Evolutionary conservation across 192 early-diverging fungal species (phyloP).

Genomic region (Coemansia sp.): DNA sequence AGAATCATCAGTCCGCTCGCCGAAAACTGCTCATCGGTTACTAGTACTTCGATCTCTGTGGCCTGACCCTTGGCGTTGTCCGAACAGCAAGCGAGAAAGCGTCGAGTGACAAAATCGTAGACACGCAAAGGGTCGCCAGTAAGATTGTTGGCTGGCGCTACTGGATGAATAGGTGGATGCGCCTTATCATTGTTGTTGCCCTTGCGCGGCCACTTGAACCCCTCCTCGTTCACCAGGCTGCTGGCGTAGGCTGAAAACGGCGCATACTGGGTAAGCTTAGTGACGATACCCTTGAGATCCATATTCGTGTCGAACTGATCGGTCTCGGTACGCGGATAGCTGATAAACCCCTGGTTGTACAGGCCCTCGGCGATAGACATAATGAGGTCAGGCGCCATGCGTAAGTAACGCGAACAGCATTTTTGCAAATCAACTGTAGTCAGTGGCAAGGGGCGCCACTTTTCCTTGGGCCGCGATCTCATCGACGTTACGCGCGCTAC

Average conservation of each 20-base stretch:
- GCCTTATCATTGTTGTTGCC: constrained; percentile 93
- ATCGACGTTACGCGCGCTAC: constrained; percentile 63
- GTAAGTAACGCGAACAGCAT: constrained; percentile 65
- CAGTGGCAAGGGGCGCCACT: constrained; percentile 89
- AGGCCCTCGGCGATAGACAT: constrained; percentile 88
- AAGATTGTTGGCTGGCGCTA: constrained; percentile 56
- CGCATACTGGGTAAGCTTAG: constrained; percentile 59
- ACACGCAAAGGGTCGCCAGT: constrained; percentile 67
- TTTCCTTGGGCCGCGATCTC: constrained; percentile 64
- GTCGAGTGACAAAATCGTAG: constrained; percentile 83
- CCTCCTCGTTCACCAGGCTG: constrained; percentile 62
- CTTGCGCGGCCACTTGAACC: constrained; percentile 69
- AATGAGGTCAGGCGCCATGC: constrained; percentile 73
- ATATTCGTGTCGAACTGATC: constrained; percentile 82
- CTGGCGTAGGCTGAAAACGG: constrained; percentile 47
- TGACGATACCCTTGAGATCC: constrained; percentile 63
- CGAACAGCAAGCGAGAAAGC: constrained; percentile 92
- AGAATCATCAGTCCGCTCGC: constrained; percentile 70
- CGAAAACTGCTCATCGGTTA: constrained; percentile 76
- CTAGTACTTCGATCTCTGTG: constrained; percentile 67
- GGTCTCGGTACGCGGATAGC: constrained; percentile 97
- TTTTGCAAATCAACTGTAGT: constrained; percentile 96
- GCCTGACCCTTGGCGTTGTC: constrained; percentile 85
- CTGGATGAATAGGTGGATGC: constrained; percentile 98
- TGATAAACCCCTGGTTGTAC: constrained; percentile 86